Conservation (phyloP, 169 alveolate genomes). For the Eimeria acervulina region DNA sequence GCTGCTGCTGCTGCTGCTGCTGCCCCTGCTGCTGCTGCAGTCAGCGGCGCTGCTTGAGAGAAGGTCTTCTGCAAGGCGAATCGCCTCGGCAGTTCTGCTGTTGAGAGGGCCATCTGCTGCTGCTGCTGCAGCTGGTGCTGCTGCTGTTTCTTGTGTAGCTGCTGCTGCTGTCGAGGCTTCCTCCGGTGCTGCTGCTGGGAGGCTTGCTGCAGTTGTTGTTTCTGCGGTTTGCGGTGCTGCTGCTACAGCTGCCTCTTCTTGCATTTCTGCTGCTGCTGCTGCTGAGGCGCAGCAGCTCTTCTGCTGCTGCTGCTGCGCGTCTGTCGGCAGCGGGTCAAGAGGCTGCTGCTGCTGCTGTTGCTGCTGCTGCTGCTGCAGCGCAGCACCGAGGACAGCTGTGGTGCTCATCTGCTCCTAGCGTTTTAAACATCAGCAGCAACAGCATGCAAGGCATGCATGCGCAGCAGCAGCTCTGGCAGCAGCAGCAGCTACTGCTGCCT, state of each 20-base stretch:
- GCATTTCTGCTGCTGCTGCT: background rate
- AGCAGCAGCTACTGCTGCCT: too few relatives aligned
- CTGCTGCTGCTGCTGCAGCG: constrained; percentile 45
- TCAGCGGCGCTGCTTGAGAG: background rate
- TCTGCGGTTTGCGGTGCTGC: background rate
- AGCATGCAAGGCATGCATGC: background rate
- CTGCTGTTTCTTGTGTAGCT: background rate
- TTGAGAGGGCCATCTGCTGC: background rate
- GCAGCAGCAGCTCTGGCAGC: too few relatives aligned
- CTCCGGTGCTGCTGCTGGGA: background rate
- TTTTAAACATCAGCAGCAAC: background rate
- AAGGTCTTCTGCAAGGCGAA: constrained; percentile 16
- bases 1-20: constrained; percentile 48
- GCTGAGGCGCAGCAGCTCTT: constrained; percentile 14
- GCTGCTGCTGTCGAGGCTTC: background rate
- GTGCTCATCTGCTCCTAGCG: background rate
- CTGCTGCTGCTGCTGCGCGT: background rate
- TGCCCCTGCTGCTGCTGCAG: constrained; percentile 1
- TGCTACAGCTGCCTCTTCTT: background rate
- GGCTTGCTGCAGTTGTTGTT: background rate
- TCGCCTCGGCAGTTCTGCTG: constrained; percentile 1
- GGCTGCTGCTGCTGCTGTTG: background rate
- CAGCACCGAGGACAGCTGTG: background rate
- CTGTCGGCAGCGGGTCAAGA: too few relatives aligned
- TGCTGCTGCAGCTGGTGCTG: background rate